Percentiles rank a stretch among this genome's conserved stretches.
Conservation (phyloP, 768 basidiomycete species). For the Multifurca ochricompacta region DNA sequence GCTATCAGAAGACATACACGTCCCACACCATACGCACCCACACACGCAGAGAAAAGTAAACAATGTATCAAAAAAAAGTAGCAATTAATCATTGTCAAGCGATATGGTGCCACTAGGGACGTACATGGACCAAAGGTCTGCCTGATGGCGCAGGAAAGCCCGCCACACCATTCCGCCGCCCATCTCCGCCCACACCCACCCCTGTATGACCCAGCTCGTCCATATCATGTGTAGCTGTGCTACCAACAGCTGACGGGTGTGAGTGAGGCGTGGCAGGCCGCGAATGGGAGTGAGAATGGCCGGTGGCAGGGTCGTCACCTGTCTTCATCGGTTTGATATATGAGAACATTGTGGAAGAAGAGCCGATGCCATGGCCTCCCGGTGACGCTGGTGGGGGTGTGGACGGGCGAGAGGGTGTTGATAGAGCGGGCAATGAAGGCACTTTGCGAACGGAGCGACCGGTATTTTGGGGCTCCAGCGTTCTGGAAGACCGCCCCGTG, state of each 20-base stretch:
- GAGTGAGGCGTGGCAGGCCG: constrained; percentile 21
- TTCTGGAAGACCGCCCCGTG: neutral
- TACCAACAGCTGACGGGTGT: constrained; percentile 2
- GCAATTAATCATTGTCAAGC: constrained; percentile 17
- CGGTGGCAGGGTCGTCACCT: constrained; percentile 34
- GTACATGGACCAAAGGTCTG: constrained; percentile 78
- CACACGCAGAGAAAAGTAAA: constrained; percentile 26
- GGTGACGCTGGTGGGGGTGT: constrained; percentile 6
- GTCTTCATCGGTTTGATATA: constrained; percentile 46
- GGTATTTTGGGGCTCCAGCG: neutral
- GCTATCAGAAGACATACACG: constrained; percentile 37
- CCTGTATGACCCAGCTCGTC: constrained; percentile 37
- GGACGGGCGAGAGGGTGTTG: constrained; percentile 6
- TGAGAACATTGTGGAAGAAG: constrained; percentile 69
- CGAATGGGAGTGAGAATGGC: constrained; percentile 17
- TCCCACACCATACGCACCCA: no score
- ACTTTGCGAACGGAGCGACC: constrained; percentile 10
- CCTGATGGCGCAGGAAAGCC: constrained; percentile 39
- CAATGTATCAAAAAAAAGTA: constrained; percentile 21
- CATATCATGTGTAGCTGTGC: constrained; percentile 23
- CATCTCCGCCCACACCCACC: constrained; percentile 22
- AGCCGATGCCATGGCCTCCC: constrained; percentile 38
- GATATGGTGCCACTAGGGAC: constrained; percentile 58
- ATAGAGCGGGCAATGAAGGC: constrained; percentile 10
- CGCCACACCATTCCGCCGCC: constrained; percentile 21